Conservation (phyloP, 345 rosid species). For the Citrus medica region DNA sequence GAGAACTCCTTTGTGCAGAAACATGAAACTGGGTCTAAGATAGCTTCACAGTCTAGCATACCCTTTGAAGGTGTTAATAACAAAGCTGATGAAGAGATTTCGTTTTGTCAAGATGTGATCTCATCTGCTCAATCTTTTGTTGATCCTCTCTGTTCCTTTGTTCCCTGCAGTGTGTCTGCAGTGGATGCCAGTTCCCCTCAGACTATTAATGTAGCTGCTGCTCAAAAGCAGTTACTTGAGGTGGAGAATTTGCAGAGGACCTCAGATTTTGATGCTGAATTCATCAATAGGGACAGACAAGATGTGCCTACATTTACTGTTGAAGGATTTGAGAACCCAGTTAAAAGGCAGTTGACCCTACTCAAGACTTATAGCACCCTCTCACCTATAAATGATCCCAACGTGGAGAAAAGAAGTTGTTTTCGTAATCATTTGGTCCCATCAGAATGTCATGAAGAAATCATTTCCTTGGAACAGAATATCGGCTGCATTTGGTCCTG, state of each 20-base stretch:
- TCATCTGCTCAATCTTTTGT: constrained; percentile 34
- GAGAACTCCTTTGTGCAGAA: constrained; percentile 42
- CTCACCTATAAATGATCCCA: constrained; percentile 16
- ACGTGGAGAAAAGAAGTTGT: constrained; percentile 13
- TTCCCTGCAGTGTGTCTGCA: constrained; percentile 62
- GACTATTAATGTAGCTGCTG: constrained; percentile 23
- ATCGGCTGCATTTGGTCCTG: constrained; percentile 5
- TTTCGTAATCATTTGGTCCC: constrained; percentile 11
- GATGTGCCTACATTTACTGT: constrained; percentile 14
- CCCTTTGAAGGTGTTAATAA: constrained; percentile 30
- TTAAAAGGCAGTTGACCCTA: constrained; percentile 31
- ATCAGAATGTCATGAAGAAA: constrained; percentile 8
- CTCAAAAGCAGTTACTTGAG: constrained; percentile 22
- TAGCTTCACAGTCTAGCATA: constrained; percentile 36
- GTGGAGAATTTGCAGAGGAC: constrained; percentile 17
- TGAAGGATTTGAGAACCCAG: constrained; percentile 19
- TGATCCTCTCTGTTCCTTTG: constrained; percentile 75
- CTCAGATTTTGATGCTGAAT: constrained; percentile 14
- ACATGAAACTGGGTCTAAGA: constrained; percentile 16
- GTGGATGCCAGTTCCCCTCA: constrained; percentile 27
- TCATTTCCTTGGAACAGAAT: constrained; percentile 10
- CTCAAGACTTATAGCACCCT: constrained; percentile 42
- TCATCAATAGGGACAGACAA: constrained; percentile 16
- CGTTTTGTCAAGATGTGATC: constrained; percentile 39
- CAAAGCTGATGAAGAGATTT: constrained; percentile 25